phyloP scores from a whole-genome alignment of 2,329 filamentous ascomycete genomes.

The Emmonsiellopsis sp. region DNA sequence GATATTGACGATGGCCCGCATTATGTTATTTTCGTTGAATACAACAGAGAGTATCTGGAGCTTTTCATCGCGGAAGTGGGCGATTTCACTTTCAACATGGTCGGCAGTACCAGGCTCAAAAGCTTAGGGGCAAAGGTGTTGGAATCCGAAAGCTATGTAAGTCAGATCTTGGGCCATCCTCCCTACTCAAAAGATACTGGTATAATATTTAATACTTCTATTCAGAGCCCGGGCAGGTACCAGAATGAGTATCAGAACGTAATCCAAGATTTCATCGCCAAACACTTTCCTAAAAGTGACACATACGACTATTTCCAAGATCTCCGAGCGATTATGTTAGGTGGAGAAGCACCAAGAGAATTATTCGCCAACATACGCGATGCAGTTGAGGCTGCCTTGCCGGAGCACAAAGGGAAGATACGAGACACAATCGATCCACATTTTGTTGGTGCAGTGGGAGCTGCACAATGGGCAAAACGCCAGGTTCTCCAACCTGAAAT shows the following conservation, averaged over 20 bases:
- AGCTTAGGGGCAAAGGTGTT: neutral
- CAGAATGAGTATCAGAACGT: too few relatives aligned
- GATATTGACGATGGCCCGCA: neutral
- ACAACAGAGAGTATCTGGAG: slow-evolving; percentile 1
- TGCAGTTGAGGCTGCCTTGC: neutral
- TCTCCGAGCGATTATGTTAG: neutral
- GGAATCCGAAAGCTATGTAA: too few relatives aligned
- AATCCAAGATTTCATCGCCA: too few relatives aligned
- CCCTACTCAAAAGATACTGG: too few relatives aligned
- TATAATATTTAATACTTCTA: too few relatives aligned
- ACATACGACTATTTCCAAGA: neutral
- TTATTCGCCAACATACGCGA: neutral
- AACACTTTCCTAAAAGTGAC: too few relatives aligned
- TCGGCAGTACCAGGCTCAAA: neutral
- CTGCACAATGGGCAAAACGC: slow-evolving; percentile 2
- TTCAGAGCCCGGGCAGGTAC: too few relatives aligned
- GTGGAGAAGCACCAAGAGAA: slow-evolving; percentile 3
- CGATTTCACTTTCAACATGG: neutral
- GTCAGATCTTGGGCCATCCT: too few relatives aligned
- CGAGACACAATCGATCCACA: slow-evolving; percentile 1
- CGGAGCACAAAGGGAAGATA: neutral
- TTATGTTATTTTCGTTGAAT: slow-evolving; percentile 1
- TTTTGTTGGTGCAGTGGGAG: neutral
- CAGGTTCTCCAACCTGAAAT: neutral
- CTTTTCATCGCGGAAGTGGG: neutral